Evolutionary conservation across 305 asterid species (phyloP), one percentile per base, ranked within the genome.

Genomic region (Fraxinus angustifolia): DNA sequence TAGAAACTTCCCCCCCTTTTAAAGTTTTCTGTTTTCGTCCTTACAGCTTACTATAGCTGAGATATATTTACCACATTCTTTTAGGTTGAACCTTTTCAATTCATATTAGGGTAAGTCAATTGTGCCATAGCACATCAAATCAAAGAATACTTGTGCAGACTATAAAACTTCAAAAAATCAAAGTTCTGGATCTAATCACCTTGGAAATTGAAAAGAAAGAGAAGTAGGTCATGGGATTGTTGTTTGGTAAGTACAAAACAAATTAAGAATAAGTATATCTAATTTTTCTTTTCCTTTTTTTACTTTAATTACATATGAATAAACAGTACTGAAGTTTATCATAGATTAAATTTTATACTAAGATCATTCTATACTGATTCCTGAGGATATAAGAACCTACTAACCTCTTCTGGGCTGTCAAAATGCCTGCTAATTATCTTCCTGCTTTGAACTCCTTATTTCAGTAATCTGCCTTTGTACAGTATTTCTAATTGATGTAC

Each of bases 1-100:
- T 95, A 87, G 81, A 81, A 58, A 68, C 79, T 16, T 14, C 75
- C 68, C 30, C 48, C 68, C 17, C 30, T 58, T 62, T 45, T 56
- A 56, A 17, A 7, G 73, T 65, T 31, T 67, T 21, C 26, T 56
- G 17, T 16, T 42, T 73, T 2, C 56, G 23, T 53, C 60, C 21
- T 16, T 48, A 14, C 0, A 4, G 31, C 60, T 35, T 75, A 53
- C 73, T 26, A 65, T 28, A 65, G 38, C 73, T 67, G 73, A 67
- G 73, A 67, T 67, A 67, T 26, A 26, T 28, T 67, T 12, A 28
- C 35, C 33, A 26, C 73, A 26, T 67, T 67, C 35, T 67, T 67
- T 67, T 67, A 28, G 17, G 16, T 62, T 62, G 71, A 67, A 26
- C 73, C 19, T 67, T 67, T 67, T 67, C 36, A 67, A 67, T 28